phyloP scores from a whole-genome alignment of 805 yeast genomes.

The Metschnikowia rubicola region DNA sequence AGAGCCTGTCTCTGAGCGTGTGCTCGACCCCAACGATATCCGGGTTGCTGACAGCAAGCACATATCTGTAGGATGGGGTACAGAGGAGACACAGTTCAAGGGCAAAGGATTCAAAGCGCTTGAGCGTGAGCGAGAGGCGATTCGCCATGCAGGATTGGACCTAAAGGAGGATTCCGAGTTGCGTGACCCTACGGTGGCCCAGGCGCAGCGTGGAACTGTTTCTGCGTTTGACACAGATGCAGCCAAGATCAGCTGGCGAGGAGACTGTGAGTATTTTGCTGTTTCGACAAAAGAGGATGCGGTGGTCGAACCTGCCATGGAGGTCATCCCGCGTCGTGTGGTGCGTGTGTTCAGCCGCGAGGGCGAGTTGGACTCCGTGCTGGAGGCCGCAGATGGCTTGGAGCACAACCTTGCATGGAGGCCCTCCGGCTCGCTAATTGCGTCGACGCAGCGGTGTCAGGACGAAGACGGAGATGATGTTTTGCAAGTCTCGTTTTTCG shows the following conservation, averaged over 20 bases:
- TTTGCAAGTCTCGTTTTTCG: constrained; percentile 71
- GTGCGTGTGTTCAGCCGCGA: constrained; percentile 79
- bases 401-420: constrained; percentile 80
- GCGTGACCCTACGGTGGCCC: constrained; percentile 85
- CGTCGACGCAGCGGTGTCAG: constrained; percentile 67
- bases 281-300: constrained; percentile 59
- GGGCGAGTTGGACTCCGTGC: constrained; percentile 73
- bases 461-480: constrained; percentile 50
- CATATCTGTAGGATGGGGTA: constrained; percentile 98
- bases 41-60: constrained; percentile 60
- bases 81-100: constrained; percentile 90
- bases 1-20: constrained; percentile 72
- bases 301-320: constrained; percentile 37
- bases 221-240: constrained; percentile 51
- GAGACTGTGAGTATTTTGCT: constrained; percentile 84
- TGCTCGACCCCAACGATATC: constrained; percentile 60
- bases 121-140: constrained; percentile 55
- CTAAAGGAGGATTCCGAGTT: constrained; percentile 53
- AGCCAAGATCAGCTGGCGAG: constrained; percentile 81
- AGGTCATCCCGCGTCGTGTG: constrained; percentile 57
- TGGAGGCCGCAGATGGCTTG: constrained; percentile 84
- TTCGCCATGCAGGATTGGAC: constrained; percentile 62
- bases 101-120: constrained; percentile 86
- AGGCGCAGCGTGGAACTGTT: constrained; percentile 64
- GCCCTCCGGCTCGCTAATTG: constrained; percentile 85